Evolutionary conservation across 371 early-diverging fungal species (phyloP).

Genomic region (Circinella umbellata): DNA sequence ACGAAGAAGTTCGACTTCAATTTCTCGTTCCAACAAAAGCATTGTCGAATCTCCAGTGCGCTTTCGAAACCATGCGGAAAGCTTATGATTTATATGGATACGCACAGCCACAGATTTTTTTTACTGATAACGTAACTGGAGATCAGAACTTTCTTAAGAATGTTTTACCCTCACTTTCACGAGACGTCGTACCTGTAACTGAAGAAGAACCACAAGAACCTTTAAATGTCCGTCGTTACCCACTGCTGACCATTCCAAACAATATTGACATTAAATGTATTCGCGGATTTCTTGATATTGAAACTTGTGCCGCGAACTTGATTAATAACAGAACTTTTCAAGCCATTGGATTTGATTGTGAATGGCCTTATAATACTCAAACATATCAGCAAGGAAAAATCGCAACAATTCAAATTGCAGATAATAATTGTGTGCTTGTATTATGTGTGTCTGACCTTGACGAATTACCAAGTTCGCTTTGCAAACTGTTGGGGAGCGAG

Average conservation of each 20-base stretch:
- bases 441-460: no score
- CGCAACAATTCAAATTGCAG: no score
- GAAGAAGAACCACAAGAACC: background rate
- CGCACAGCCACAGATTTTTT: background rate
- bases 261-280: background rate
- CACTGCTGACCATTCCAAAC: background rate
- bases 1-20: background rate
- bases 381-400: no score
- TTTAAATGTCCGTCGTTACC: background rate
- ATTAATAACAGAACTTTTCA: no score
- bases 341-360: no score
- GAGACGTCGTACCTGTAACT: background rate
- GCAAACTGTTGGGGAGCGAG: no score
- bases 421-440: no score
- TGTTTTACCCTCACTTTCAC: background rate
- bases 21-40: background rate
- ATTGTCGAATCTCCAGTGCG: background rate
- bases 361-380: no score
- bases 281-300: background rate
- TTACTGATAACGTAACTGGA: background rate
- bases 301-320: background rate
- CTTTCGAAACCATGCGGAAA: background rate
- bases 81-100: background rate
- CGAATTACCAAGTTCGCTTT: no score
- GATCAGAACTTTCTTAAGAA: background rate